A percentile compares a stretch with the other conserved stretches of the same genome.
These are phyloP conservation scores for Cytospora chrysosperma DNA, from an alignment of 2,329 filamentous ascomycete genomes.

Conservation along the genomic window DNA sequence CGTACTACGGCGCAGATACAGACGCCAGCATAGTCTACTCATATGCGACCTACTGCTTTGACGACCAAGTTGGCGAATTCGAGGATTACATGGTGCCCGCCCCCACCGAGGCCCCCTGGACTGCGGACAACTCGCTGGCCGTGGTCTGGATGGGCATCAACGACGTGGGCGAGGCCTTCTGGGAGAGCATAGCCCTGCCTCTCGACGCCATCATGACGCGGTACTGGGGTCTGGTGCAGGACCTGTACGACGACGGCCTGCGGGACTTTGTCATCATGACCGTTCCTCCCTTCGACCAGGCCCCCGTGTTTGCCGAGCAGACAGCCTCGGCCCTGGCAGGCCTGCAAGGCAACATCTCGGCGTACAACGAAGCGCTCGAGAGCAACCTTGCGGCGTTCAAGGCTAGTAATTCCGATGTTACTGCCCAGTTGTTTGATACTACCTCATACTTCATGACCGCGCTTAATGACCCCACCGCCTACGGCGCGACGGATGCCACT, in stretches of 20 bases:
- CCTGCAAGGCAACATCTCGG: slow-evolving; percentile 10
- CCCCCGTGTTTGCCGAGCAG: slow-evolving; percentile 9
- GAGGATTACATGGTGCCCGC: slow-evolving; percentile 12
- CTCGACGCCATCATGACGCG: slow-evolving; percentile 13
- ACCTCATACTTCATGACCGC: slow-evolving; percentile 10
- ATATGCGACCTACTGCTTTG: slow-evolving; percentile 10
- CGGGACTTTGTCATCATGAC: slow-evolving; percentile 10
- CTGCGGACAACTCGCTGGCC: neutral
- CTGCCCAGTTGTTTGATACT: slow-evolving; percentile 12
- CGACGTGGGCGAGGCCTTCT: slow-evolving; percentile 16
- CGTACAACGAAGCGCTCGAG: slow-evolving; percentile 14
- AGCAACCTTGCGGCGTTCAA: slow-evolving; percentile 14
- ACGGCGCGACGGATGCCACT: slow-evolving; percentile 11
- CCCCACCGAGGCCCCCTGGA: slow-evolving; percentile 10
- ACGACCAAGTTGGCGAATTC: slow-evolving; percentile 16
- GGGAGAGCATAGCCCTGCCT: slow-evolving; percentile 4
- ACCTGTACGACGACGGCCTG: slow-evolving; percentile 13
- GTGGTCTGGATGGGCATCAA: slow-evolving; percentile 17
- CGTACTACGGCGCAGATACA: slow-evolving; percentile 17
- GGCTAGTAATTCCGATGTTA: slow-evolving; percentile 7
- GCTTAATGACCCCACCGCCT: slow-evolving; percentile 10
- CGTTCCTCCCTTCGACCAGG: slow-evolving; percentile 14
- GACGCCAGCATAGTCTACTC: slow-evolving; percentile 12
- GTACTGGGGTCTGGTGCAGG: slow-evolving; percentile 14
- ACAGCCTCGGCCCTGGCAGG: slow-evolving; percentile 5